Percentiles rank a stretch among this genome's conserved stretches.
Conservation (phyloP, 208 protist species). For the Acanthamoeba lenticulata region DNA sequence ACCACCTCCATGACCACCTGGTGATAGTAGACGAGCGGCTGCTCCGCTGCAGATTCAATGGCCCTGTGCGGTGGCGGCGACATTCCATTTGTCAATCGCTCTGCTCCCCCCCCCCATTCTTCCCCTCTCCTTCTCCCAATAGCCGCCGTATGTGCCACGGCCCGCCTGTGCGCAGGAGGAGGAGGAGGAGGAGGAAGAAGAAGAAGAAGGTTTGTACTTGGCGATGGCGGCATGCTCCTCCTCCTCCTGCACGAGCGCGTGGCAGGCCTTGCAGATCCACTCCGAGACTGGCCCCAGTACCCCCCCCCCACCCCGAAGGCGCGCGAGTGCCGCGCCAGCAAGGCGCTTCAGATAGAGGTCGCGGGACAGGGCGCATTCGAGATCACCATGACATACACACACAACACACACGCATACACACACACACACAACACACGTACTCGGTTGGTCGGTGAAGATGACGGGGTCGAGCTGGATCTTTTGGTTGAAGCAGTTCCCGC, state of each 20-base stretch:
- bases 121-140: too few relatives aligned
- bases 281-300: neutral
- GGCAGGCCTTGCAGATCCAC: neutral
- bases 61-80: neutral
- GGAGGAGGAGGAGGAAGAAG: too few relatives aligned
- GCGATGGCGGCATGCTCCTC: neutral
- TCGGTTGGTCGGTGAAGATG: conserved; percentile 24
- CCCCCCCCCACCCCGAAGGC: too few relatives aligned
- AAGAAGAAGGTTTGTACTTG: neutral
- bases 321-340: too few relatives aligned
- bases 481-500: conserved; percentile 13
- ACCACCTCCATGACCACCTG: conserved; percentile 5
- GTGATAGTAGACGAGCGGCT: neutral
- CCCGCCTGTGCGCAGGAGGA: too few relatives aligned
- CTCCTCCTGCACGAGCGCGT: neutral
- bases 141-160: too few relatives aligned
- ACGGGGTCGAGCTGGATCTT: conserved; percentile 33
- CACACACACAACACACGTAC: neutral
- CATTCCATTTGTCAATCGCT: neutral
- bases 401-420: too few relatives aligned
- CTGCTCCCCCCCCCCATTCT: neutral
- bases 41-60: neutral
- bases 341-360: too few relatives aligned
- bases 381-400: too few relatives aligned
- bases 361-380: too few relatives aligned